Evolutionary conservation across 2,329 filamentous ascomycete species (phyloP).

Genomic region (Fusarium secorum): DNA sequence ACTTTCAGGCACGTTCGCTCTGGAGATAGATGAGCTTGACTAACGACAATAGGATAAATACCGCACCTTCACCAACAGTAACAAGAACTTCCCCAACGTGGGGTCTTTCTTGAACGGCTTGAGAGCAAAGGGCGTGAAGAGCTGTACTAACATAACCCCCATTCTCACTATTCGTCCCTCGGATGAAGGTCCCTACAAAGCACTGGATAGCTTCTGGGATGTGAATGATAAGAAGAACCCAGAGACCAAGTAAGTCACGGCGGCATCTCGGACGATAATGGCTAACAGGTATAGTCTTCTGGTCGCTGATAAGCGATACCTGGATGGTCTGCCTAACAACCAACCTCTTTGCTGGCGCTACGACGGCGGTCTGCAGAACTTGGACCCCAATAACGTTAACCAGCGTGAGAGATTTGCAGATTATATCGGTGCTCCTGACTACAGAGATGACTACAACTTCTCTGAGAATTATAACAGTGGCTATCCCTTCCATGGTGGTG

Average conservation of each 20-base stretch:
- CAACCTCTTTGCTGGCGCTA: not conserved
- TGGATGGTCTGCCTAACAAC: not conserved
- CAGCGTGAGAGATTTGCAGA: not conserved
- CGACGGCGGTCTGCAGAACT: not conserved
- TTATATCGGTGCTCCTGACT: fast-evolving
- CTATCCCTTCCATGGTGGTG: not conserved
- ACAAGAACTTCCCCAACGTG: not conserved
- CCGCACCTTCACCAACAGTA: not conserved
- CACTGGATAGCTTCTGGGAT: not conserved
- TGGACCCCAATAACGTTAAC: not conserved
- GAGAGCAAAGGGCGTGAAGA: not conserved
- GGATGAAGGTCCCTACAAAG: not conserved
- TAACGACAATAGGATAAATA: not conserved
- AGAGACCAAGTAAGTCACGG: fast-evolving
- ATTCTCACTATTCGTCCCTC: not conserved
- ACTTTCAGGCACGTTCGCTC: not conserved
- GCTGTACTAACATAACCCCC: not conserved
- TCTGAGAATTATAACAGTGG: not conserved
- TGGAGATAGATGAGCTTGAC: fast-evolving
- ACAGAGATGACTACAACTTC: not conserved
- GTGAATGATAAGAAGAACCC: not conserved
- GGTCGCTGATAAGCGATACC: not conserved
- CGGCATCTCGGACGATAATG: fast-evolving
- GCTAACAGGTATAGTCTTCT: not conserved
- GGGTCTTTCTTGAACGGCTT: not conserved